These are phyloP conservation scores for Tribonema minus DNA, from an alignment of 108 stramenopile genomes.

Conservation along the genomic window DNA sequence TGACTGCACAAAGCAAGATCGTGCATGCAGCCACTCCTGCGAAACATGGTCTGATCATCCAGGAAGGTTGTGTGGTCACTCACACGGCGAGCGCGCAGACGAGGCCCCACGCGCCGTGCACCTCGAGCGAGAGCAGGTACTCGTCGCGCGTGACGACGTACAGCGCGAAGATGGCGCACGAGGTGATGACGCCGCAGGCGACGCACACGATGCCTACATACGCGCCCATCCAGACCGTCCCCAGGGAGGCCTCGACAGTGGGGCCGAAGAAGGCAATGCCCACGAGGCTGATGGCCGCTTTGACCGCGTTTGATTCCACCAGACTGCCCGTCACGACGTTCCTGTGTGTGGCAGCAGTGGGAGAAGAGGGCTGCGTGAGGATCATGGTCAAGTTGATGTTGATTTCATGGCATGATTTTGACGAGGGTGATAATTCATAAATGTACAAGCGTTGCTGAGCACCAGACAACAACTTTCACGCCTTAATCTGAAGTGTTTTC, in stretches of 20 bases:
- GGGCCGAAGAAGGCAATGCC: conserved; percentile 10
- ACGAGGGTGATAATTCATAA: too few species aligned
- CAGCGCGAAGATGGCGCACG: conserved; percentile 2
- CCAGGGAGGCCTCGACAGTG: conserved; percentile 24
- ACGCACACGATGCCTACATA: neutral
- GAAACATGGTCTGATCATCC: too few species aligned
- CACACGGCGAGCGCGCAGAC: neutral
- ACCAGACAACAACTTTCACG: too few species aligned
- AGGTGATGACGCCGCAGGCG: conserved; percentile 11
- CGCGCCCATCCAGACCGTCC: neutral
- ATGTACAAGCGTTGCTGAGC: too few species aligned
- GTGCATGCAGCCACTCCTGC: too few species aligned
- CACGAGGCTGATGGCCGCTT: neutral
- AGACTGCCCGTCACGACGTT: conserved; percentile 25
- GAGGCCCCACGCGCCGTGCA: neutral
- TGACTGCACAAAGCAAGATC: too few species aligned
- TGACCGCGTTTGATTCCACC: conserved; percentile 17
- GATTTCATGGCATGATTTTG: too few species aligned
- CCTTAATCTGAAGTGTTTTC: too few species aligned
- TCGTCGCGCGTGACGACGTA: conserved; percentile 27
- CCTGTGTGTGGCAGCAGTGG: too few species aligned
- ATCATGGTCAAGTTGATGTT: too few species aligned
- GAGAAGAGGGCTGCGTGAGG: too few species aligned
- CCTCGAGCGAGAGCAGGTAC: conserved; percentile 13
- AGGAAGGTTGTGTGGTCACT: too few species aligned